Evolutionary conservation across 768 basidiomycete genomes (phyloP).

Genomic region (Russula abietina): DNA sequence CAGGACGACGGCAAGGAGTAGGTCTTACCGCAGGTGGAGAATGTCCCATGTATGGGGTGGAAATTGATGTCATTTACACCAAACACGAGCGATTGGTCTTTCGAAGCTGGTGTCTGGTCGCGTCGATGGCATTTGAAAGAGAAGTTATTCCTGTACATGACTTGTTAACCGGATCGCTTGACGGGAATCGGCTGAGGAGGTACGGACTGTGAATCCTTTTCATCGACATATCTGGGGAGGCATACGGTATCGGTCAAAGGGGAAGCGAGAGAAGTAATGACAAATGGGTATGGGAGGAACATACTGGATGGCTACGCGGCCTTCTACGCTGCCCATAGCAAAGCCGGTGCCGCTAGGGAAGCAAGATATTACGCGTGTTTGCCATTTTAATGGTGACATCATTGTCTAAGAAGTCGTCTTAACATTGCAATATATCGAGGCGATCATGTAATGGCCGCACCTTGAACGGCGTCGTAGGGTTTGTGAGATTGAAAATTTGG

Average conservation of each 20-base stretch:
- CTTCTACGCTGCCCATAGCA: conserved; percentile 81
- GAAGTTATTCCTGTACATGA: conserved; percentile 41
- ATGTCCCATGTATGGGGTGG: conserved; percentile 50
- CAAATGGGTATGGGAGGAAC: conserved; percentile 32
- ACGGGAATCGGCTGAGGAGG: conserved; percentile 7
- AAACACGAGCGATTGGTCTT: conserved; percentile 44
- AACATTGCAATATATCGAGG: neutral
- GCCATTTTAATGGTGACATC: conserved; percentile 86
- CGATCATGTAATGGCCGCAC: conserved; percentile 32
- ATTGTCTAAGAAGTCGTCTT: conserved; percentile 48
- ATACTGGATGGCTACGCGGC: conserved; percentile 93
- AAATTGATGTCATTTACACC: conserved; percentile 54
- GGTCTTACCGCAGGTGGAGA: conserved; percentile 36
- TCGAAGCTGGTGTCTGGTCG: conserved; percentile 32
- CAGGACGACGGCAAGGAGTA: no score
- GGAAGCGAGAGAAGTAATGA: neutral
- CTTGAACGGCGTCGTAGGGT: conserved; percentile 74
- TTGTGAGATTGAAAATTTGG: conserved; percentile 80
- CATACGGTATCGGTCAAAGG: neutral
- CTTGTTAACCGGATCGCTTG: neutral
- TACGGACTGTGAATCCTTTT: conserved; percentile 64
- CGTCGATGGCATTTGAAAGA: conserved; percentile 51
- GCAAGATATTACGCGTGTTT: conserved; percentile 81
- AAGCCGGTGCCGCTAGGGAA: conserved; percentile 76
- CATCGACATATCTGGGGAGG: conserved; percentile 67